phyloP scores from a whole-genome alignment of 805 yeast species.

The Candida piceae region DNA sequence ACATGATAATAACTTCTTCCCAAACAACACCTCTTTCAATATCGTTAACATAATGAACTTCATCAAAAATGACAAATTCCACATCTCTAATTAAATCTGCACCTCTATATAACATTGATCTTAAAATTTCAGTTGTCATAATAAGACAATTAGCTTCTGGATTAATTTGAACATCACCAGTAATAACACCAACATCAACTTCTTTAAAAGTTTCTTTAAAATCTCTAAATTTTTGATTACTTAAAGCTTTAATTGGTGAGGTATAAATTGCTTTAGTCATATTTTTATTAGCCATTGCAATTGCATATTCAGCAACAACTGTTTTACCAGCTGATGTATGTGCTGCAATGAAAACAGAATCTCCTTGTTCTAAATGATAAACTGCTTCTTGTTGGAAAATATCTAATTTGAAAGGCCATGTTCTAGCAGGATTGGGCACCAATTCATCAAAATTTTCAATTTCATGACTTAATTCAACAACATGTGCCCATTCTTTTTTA shows the following conservation, averaged over 20 bases:
- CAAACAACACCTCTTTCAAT: constrained; percentile 98
- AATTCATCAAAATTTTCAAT: constrained; percentile 81
- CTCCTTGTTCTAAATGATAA: constrained; percentile 94
- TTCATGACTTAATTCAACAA: constrained; percentile 79
- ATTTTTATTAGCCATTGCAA: constrained; percentile 84
- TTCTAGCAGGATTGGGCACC: constrained; percentile 89
- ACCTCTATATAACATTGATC: constrained; percentile 96
- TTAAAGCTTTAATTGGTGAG: constrained; percentile 90
- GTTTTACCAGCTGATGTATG: constrained; percentile 98
- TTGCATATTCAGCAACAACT: constrained; percentile 95
- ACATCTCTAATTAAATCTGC: constrained; percentile 98
- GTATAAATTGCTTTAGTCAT: constrained; percentile 94
- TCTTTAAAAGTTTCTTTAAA: constrained; percentile 85
- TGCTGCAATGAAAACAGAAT: constrained; percentile 97
- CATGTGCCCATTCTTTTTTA: constrained; percentile 84
- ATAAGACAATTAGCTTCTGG: constrained; percentile 98
- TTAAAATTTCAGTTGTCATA: constrained; percentile 97
- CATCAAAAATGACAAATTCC: constrained; percentile 98
- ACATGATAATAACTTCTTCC: constrained; percentile 95
- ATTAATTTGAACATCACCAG: constrained; percentile 98
- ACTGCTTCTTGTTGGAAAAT: constrained; percentile 96
- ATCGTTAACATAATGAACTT: constrained; percentile 98
- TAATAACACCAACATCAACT: constrained; percentile 94
- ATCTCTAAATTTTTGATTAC: constrained; percentile 93
- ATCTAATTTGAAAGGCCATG: constrained; percentile 93